These are phyloP conservation scores for Diutina neorugosa DNA, from an alignment of 1,139 yeast species.

Conservation along the genomic window DNA sequence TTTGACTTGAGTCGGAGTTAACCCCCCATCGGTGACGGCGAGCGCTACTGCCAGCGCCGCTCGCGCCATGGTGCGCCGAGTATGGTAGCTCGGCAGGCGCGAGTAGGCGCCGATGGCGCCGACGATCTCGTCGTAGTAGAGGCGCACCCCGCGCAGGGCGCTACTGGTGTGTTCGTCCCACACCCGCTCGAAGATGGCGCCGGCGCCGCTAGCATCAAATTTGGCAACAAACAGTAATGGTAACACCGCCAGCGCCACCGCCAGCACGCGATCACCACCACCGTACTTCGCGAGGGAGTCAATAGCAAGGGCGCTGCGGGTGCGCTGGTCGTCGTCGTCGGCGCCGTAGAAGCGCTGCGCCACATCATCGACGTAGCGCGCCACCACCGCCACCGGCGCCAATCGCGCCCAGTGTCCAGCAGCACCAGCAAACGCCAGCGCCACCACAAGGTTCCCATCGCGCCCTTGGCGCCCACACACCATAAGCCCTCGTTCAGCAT, in stretches of 20 bases:
- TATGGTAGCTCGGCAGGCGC: constrained; percentile 45
- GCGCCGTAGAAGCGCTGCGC: constrained; percentile 46
- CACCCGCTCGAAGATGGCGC: constrained; percentile 39
- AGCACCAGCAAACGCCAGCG: constrained; percentile 68
- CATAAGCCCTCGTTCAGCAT: constrained; percentile 50
- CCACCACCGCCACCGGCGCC: constrained; percentile 40
- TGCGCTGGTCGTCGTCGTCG: constrained; percentile 35
- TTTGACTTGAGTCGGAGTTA: constrained; percentile 9
- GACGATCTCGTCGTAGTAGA: constrained; percentile 66
- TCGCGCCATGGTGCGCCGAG: constrained; percentile 62
- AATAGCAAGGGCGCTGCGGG: constrained; percentile 49
- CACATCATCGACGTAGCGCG: constrained; percentile 42
- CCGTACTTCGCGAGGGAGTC: constrained; percentile 63
- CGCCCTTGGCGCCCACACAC: constrained; percentile 47
- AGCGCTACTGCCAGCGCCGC: constrained; percentile 48
- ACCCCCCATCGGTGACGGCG: background rate
- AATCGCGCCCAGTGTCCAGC: constrained; percentile 70
- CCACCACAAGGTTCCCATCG: constrained; percentile 63
- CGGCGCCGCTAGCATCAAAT: constrained; percentile 39
- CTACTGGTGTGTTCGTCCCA: constrained; percentile 80
- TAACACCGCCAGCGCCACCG: constrained; percentile 51
- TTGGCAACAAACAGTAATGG: constrained; percentile 76
- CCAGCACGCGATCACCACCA: constrained; percentile 47
- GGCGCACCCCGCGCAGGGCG: constrained; percentile 54
- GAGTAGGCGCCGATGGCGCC: constrained; percentile 37